phyloP scores from a whole-genome alignment of 106 monocot genomes.

The Iris macrosiphon region DNA sequence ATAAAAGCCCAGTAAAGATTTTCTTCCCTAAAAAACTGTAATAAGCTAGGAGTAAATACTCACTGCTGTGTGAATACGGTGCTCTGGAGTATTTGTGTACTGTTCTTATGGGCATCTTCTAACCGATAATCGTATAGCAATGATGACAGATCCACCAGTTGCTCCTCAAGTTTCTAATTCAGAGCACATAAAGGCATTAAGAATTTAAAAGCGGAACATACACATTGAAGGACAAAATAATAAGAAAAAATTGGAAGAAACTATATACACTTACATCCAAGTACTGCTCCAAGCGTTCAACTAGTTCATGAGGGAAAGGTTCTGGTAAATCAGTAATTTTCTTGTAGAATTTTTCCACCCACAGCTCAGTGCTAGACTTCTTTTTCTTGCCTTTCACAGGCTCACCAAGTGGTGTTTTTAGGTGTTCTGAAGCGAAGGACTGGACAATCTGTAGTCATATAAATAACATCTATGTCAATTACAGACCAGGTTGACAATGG shows the following conservation, averaged over 20 bases:
- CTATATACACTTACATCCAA: conserved; percentile 53
- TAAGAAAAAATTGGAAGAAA: too few species aligned
- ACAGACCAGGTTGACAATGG: too few species aligned
- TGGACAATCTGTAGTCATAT: conserved; percentile 57
- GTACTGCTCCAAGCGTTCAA: conserved; percentile 80
- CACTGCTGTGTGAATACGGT: conserved; percentile 76
- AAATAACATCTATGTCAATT: not conserved
- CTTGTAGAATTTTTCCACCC: conserved; percentile 93
- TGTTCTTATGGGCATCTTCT: conserved; percentile 74
- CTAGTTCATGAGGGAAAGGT: conserved; percentile 87
- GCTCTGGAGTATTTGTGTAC: conserved; percentile 85
- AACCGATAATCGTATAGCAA: conserved; percentile 76
- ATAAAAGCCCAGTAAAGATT: too few species aligned
- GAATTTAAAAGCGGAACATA: not conserved
- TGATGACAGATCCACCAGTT: conserved; percentile 84
- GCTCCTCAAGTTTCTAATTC: conserved; percentile 73
- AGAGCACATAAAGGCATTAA: not conserved
- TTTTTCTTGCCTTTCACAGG: conserved; percentile 76
- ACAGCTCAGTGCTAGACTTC: conserved; percentile 61
- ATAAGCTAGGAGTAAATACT: too few species aligned
- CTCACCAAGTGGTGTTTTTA: conserved; percentile 81
- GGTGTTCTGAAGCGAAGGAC: conserved; percentile 80
- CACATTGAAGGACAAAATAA: not conserved
- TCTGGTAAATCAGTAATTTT: conserved; percentile 72
- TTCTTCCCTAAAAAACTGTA: too few species aligned